Base-by-base conservation (phyloP, 2,329 filamentous ascomycete genomes). In the Sarocladium kiliense region DNA sequence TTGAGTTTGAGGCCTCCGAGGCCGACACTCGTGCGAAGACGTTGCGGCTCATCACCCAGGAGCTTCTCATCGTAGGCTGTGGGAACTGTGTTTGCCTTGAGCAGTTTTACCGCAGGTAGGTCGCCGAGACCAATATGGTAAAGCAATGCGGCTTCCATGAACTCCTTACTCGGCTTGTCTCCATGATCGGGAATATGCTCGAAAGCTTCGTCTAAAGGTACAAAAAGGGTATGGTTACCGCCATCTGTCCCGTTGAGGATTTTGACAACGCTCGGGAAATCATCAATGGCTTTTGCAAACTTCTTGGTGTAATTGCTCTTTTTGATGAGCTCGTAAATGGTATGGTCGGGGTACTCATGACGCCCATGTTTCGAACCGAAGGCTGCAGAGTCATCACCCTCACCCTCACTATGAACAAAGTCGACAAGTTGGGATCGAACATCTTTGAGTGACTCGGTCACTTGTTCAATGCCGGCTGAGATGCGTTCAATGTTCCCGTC, bases 291-390 rank as follows among this genome's bases (percentile, higher is more conserved):
- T 65, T 87, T 81, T 26, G 87, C 84, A 44, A 96, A 86, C 68
- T 86, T 88, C 50, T 82, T 88, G 1, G 89, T 92, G 71, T 89
- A 81, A 64, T 91, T 88, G 74, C 81, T 87, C 63, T 80, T 74
- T n/a, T 81, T 75, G 68, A 96, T 89, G 58, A 92, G 74, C 69
- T 96, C 77, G 71, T 92, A 96, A 44, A 96, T 81, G 19, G 91
- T 95, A 65, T 79, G 72, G 65, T 91, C 87, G 5, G 81, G 75
- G 58, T 74, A 73, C n/a, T 68, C 61, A 57, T 19, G 36, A 27
- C n/a, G 32, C 5, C 49, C 18, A 37, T 36, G 26, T 30, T 53
- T 45, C 53, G 23, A 19, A 23, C 47, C 7, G 19, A 4, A 12
- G n/a, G 2, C 59, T n/a, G n/a, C n/a, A n/a, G n/a, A 53, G 18